Conservation (phyloP, 2,329 filamentous ascomycete genomes). For the Diplodia intermedia region DNA sequence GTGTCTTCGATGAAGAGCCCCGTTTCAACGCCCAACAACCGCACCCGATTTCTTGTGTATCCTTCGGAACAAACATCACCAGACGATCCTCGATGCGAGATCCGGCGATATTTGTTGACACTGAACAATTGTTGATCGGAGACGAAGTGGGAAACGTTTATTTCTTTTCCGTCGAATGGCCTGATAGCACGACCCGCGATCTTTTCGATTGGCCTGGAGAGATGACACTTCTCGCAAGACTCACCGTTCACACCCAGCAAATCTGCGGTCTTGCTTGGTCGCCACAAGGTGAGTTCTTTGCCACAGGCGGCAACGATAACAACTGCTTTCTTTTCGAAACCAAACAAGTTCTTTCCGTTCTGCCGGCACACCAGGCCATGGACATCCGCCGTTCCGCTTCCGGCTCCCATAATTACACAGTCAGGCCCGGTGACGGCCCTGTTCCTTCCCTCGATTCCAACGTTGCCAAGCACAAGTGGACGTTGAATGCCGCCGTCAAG, state of each 20-base stretch:
- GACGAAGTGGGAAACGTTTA: constrained; percentile 84
- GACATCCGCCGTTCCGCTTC: constrained; percentile 33
- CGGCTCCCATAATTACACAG: constrained; percentile 41
- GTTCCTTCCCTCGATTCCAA: constrained; percentile 60
- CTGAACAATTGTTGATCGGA: constrained; percentile 85
- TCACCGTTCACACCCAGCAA: constrained; percentile 83
- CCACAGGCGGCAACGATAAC: constrained; percentile 93
- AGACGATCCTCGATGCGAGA: constrained; percentile 57
- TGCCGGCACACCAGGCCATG: constrained; percentile 40
- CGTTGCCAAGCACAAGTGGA: constrained; percentile 73
- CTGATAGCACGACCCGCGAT: constrained; percentile 63
- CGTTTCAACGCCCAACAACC: constrained; percentile 79
- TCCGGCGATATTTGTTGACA: constrained; percentile 63
- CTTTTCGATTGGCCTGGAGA: constrained; percentile 78
- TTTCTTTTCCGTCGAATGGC: constrained; percentile 91
- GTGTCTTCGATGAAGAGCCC: constrained; percentile 70
- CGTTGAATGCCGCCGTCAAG: constrained; percentile 88
- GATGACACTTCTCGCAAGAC: constrained; percentile 77
- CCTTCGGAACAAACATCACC: constrained; percentile 73
- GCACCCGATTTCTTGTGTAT: constrained; percentile 76
- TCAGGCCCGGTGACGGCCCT: constrained; percentile 42
- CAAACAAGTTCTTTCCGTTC: constrained; percentile 51
- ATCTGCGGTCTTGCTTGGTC: constrained; percentile 95
- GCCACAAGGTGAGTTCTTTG: constrained; percentile 74
- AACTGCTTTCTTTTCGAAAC: constrained; percentile 81